These are phyloP conservation scores for Ophiostoma pallidulum DNA, from an alignment of 2,329 filamentous ascomycete genomes.

Conservation along the genomic window DNA sequence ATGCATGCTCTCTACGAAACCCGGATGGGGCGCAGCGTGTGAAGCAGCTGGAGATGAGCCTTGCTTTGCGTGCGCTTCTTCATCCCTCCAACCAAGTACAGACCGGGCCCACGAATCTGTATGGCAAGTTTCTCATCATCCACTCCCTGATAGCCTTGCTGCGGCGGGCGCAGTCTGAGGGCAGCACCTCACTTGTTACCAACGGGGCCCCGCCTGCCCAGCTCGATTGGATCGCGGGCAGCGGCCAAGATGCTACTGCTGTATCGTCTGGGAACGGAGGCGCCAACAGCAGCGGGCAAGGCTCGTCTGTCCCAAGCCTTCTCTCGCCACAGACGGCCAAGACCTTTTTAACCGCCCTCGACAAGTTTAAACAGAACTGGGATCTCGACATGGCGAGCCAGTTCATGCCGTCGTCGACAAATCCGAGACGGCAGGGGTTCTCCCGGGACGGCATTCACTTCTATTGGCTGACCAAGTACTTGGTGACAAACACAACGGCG, in stretches of 20 bases:
- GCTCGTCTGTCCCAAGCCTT: conserved; percentile 35
- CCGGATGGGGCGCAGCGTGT: conserved; percentile 51
- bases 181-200: conserved; percentile 26
- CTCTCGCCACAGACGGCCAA: conserved; percentile 39
- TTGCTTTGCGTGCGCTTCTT: conserved; percentile 52
- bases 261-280: conserved; percentile 30
- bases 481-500: conserved; percentile 49
- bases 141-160: conserved; percentile 59
- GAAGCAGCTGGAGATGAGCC: conserved; percentile 55
- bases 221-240: conserved; percentile 45
- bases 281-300: conserved; percentile 35
- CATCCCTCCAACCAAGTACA: conserved; percentile 50
- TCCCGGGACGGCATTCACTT: conserved; percentile 64
- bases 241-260: conserved; percentile 29
- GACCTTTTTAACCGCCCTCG: conserved; percentile 46
- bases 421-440: conserved; percentile 54
- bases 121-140: conserved; percentile 64
- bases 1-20: conserved; percentile 47
- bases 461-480: conserved; percentile 60
- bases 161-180: conserved; percentile 33
- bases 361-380: conserved; percentile 66
- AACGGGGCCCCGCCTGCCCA: conserved; percentile 47
- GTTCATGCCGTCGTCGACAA: conserved; percentile 45
- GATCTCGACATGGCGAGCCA: conserved; percentile 60
- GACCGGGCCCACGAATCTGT: conserved; percentile 58